Percentiles rank a stretch among this genome's conserved stretches.
Evolutionary conservation across 495 filamentous ascomycete species (phyloP).

Genomic region (Lasiosphaeris hirsuta): DNA sequence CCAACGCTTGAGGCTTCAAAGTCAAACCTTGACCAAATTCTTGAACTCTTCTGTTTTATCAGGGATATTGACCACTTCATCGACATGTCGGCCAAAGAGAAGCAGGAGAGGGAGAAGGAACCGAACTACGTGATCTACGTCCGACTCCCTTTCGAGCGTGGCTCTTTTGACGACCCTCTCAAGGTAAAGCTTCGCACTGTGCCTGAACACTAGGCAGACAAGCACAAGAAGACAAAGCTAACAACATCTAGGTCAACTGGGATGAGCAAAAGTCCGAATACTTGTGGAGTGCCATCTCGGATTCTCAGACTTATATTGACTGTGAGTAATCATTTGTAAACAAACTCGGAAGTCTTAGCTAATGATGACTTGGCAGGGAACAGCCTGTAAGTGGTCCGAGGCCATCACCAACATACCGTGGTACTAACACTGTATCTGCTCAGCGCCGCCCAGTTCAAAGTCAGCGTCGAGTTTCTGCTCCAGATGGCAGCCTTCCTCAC

Average conservation of each 20-base stretch:
- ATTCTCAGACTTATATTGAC: slow-evolving; percentile 73
- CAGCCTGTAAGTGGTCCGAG: slow-evolving; percentile 56
- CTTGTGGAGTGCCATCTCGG: slow-evolving; percentile 87
- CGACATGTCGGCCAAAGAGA: slow-evolving; percentile 20
- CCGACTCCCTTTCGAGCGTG: slow-evolving; percentile 80
- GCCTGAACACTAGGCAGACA: neutral
- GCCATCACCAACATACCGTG: neutral
- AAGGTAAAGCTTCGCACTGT: slow-evolving; percentile 53
- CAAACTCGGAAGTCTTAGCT: slow-evolving; percentile 24
- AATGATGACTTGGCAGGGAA: slow-evolving; percentile 60
- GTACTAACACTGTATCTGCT: slow-evolving; percentile 21
- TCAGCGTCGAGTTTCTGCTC: slow-evolving; percentile 81
- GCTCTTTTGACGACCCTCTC: slow-evolving; percentile 86
- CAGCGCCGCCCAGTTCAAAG: slow-evolving; percentile 51
- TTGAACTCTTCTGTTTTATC: neutral
- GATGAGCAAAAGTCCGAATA: slow-evolving; percentile 77
- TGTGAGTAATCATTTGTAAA: slow-evolving; percentile 53
- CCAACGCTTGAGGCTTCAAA: neutral
- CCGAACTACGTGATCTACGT: slow-evolving; percentile 73
- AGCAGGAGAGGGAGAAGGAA: slow-evolving; percentile 27
- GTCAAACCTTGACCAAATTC: neutral
- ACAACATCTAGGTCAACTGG: slow-evolving; percentile 44
- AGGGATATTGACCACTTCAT: neutral
- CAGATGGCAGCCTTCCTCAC: slow-evolving; percentile 96
- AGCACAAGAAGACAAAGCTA: slow-evolving; percentile 6